Base-by-base conservation (phyloP, 768 basidiomycete species). In the Mycena galopus region DNA sequence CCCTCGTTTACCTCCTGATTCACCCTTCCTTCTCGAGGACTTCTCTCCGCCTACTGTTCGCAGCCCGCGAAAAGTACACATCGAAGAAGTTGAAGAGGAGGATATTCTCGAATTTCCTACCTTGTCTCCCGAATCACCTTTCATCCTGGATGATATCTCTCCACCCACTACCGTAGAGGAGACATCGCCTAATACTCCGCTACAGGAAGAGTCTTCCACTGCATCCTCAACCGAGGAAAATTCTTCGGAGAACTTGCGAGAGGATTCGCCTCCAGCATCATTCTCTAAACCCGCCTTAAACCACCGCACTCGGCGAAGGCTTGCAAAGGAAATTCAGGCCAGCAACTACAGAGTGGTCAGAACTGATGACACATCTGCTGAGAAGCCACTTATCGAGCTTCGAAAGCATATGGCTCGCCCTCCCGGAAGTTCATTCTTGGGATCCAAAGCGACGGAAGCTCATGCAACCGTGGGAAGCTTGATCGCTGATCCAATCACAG, bases 361-460 rank as follows among this genome's bases (percentile, higher is more conserved):
- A n/a, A 30, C 53, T 7, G 21, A 23, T n/a, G n/a, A n/a, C n/a
- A n/a, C 42, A 9, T 32, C 6, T 21, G 19, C 60, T 1, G 8
- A 56, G 0, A 29, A 72, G 33, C 30, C 27, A 29, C 17, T 75
- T 17, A 59, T 79, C 17, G 65, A 76, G 35, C 57, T 81, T 1
- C 57, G 65, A 27, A 73, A 70, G 33, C 37, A 65, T 11, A 75
- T 77, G 72, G 59, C 77, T 47, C 39, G 75, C 25, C 80, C 80
- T 1, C 73, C 81, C 0, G 82, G 82, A n/a, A 80, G 78, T 47
- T 44, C 81, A 0, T 82, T 82, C 67, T 63, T 84, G 23, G 82
- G 83, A 23, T 50, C 81, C 10, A 65, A 10, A 4, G 60, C 60
- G 3, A 30, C 44, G 2, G 27, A 77, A 39, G 79, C 81, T 32